Conservation (phyloP, 805 yeast species). For the Candida awuae region DNA sequence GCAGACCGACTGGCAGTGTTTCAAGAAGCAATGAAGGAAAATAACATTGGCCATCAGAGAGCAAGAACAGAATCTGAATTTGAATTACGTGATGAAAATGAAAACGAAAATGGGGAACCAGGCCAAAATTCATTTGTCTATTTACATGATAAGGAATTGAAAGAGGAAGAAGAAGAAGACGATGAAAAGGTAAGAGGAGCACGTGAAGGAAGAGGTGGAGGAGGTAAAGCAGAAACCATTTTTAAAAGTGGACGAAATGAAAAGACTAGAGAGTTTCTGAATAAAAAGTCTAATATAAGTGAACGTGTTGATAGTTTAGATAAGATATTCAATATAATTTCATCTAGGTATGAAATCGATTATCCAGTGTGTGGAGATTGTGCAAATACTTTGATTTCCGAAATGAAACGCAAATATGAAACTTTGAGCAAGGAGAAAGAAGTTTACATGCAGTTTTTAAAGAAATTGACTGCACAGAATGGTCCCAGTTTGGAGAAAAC, state of each 20-base stretch:
- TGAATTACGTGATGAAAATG: background rate
- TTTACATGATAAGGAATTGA: conserved; percentile 8
- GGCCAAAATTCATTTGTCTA: conserved; percentile 12
- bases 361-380: conserved; percentile 88
- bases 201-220: no score
- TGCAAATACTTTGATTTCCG: conserved; percentile 54
- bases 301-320: conserved; percentile 41
- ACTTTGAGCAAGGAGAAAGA: conserved; percentile 72
- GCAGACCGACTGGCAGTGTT: conserved; percentile 32
- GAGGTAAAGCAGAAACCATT: no score
- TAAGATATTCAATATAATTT: conserved; percentile 62
- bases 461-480: conserved; percentile 53
- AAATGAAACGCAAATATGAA: conserved; percentile 62
- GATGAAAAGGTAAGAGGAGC: no score
- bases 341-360: conserved; percentile 72
- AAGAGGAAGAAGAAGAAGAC: conserved; percentile 1
- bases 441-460: conserved; percentile 62
- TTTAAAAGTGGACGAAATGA: conserved; percentile 10
- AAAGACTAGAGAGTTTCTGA: conserved; percentile 10
- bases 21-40: conserved; percentile 24
- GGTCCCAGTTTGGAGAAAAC: conserved; percentile 38
- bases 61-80: conserved; percentile 4
- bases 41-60: conserved; percentile 18
- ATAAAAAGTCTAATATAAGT: conserved; percentile 25
- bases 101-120: background rate